Conservation (phyloP, 139 green algal species). For the Chlamydomonas sphaeroides region DNA sequence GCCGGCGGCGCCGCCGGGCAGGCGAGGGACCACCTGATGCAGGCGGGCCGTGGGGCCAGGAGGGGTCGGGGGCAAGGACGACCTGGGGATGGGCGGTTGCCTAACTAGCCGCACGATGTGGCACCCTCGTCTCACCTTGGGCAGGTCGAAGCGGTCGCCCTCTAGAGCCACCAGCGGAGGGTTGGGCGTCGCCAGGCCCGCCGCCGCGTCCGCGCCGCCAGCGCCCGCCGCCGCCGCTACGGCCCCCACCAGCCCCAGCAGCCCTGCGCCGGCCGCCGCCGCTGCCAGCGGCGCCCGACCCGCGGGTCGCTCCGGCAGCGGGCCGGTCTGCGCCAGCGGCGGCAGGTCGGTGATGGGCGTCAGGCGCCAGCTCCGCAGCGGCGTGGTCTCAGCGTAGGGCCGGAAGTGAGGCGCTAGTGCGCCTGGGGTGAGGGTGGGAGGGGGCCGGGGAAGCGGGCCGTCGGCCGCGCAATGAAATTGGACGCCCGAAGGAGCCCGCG, state of each 20-base stretch:
- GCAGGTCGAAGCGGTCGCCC: conserved; percentile 20
- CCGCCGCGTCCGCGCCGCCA: neutral
- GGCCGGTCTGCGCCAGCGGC: neutral
- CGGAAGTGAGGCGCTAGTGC: conserved; percentile 15
- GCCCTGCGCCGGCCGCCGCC: neutral
- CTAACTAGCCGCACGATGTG: too few relatives aligned
- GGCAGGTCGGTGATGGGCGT: neutral
- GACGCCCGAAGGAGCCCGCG: too few relatives aligned
- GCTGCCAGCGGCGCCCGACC: too few relatives aligned
- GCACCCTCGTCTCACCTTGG: neutral
- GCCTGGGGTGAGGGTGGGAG: too few relatives aligned
- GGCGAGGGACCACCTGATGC: too few relatives aligned
- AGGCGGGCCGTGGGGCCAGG: too few relatives aligned
- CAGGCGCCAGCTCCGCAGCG: conserved; percentile 22
- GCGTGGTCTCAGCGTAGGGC: conserved; percentile 6
- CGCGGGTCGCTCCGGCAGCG: too few relatives aligned
- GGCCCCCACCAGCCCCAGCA: neutral
- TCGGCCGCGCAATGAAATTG: too few relatives aligned
- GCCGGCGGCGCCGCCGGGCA: too few relatives aligned
- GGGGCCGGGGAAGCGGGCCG: too few relatives aligned
- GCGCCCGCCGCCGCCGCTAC: neutral
- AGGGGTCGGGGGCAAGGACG: too few relatives aligned
- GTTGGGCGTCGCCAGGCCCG: neutral
- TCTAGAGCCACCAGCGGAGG: neutral
- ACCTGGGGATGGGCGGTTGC: too few relatives aligned